phyloP scores from a whole-genome alignment of 176 grass and related monocot species.

The Oryza meridionalis region DNA sequence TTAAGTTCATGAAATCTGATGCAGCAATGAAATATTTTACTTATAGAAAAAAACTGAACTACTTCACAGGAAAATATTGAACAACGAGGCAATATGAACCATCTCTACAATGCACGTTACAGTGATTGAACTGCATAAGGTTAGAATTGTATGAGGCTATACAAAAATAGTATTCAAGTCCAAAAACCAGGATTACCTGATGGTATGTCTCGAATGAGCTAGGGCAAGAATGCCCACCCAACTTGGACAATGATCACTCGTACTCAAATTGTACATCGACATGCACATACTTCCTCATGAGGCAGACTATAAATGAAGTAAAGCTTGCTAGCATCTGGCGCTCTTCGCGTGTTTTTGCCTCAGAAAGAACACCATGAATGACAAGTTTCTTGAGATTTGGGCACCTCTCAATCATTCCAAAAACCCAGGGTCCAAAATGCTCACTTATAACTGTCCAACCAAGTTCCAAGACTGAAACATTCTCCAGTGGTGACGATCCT shows the following conservation, averaged over 20 bases:
- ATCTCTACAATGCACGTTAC: conserved; percentile 21
- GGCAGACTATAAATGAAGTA: conserved; percentile 77
- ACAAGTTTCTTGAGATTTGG: conserved; percentile 97
- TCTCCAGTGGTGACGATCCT: conserved; percentile 69
- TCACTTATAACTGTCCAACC: conserved; percentile 96
- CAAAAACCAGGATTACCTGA: conserved; percentile 45
- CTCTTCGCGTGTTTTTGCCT: conserved; percentile 91
- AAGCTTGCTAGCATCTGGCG: conserved; percentile 79
- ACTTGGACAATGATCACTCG: conserved; percentile 57
- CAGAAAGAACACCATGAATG: conserved; percentile 90
- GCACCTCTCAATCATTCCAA: conserved; percentile 96
- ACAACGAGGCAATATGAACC: conserved; percentile 10
- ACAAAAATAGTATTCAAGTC: background rate
- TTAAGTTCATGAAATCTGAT: background rate
- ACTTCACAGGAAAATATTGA: conserved; percentile 19
- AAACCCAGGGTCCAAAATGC: conserved; percentile 95
- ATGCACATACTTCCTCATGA: conserved; percentile 86
- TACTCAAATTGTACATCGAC: conserved; percentile 95
- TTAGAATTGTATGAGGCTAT: conserved; percentile 22
- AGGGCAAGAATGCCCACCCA: background rate
- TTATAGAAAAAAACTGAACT: conserved; percentile 34
- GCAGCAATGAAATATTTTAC: conserved; percentile 2
- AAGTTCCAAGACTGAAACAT: conserved; percentile 85
- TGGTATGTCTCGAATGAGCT: conserved; percentile 21
- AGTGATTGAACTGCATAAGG: background rate